Base-by-base conservation (phyloP, 768 basidiomycete species). In the Suillus discolor region DNA sequence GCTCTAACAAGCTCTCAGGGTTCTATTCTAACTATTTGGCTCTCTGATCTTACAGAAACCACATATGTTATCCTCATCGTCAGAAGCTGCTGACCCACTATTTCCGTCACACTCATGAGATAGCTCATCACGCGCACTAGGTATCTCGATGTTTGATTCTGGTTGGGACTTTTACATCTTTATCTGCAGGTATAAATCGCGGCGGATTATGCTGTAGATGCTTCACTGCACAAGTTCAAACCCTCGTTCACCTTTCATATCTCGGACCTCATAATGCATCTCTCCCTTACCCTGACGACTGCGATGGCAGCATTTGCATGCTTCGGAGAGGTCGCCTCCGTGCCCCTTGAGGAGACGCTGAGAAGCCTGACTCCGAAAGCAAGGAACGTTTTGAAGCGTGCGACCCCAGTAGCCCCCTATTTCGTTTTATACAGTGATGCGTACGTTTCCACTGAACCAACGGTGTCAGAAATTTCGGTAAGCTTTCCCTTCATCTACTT, bases 401-500 rank as follows among this genome's bases (percentile, higher is more conserved):
- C 73, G 25, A 73, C 74, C 7, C 79, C 82, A 0, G 80, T 81
- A 31, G 79, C 85, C 5, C 88, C 88, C 49, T 81, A 83, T 70
- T 89, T 79, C 39, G 69, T 81, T 9, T 71, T 77, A 28, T 83
- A 83, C 70, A 78, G 77, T 61, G 81, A 82, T 68, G 69, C 65
- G 51, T 86, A 73, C 64, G 77, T 83, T 36, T 77, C 78, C 57
- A 84, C 84, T 0, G 72, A 73, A 5, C 87, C 89, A 4, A 70
- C 79, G 3, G 75, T 77, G 9, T 78, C 85, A 20, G 70, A 77
- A 2, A 77, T 89, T 64, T 71, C 72, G 66, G 86, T 85, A 69
- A 38, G 70, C 31, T 8, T 39, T n/a, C 1, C 25, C 25, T 51
- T 25, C 7, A 7, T 36, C 49, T 6, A 53, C 34, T 18, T 34